A percentile compares a stretch with the other conserved stretches of the same genome.
Conservation (phyloP, 2,329 filamentous ascomycete genomes). For the Epicoccum nigrum region DNA sequence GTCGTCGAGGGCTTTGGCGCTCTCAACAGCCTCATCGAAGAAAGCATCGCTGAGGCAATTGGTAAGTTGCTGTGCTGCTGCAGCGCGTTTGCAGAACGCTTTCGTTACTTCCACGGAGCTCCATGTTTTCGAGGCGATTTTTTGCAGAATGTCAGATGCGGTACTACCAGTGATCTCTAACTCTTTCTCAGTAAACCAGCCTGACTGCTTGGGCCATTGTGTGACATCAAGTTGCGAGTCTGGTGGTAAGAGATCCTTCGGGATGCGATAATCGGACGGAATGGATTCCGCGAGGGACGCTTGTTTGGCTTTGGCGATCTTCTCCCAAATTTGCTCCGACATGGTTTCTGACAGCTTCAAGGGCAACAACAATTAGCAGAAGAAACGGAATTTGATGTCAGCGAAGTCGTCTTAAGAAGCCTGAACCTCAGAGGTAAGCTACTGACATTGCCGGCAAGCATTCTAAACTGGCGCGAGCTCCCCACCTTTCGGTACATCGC, state of each 20-base stretch:
- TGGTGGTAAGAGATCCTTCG: slow-evolving; percentile 59
- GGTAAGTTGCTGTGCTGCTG: slow-evolving; percentile 63
- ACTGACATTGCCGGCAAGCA: slow-evolving; percentile 8
- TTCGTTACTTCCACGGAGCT: slow-evolving; percentile 59
- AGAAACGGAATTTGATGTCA: slow-evolving; percentile 1
- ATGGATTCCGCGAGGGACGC: slow-evolving; percentile 57
- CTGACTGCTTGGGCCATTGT: slow-evolving; percentile 60
- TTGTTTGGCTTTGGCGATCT: slow-evolving; percentile 53
- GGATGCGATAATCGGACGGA: slow-evolving; percentile 64
- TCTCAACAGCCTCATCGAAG: slow-evolving; percentile 59
- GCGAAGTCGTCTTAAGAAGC: slow-evolving; percentile 4
- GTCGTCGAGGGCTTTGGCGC: slow-evolving; percentile 60
- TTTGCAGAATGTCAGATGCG: slow-evolving; percentile 50
- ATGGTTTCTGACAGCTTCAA: slow-evolving; percentile 16
- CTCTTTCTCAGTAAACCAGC: slow-evolving; percentile 64
- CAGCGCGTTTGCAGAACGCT: slow-evolving; percentile 62
- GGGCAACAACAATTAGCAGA: slow-evolving; percentile 1
- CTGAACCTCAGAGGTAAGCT: slow-evolving; percentile 16
- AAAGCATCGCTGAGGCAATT: slow-evolving; percentile 66
- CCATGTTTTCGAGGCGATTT: slow-evolving; percentile 53
- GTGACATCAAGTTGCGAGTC: slow-evolving; percentile 63
- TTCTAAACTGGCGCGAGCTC: slow-evolving; percentile 19
- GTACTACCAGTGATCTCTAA: slow-evolving; percentile 56
- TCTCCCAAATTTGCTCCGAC: slow-evolving; percentile 50
- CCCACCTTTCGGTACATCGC: slow-evolving; percentile 30